phyloP scores from a whole-genome alignment of 2,329 filamentous ascomycete genomes.

The Acarospora socialis region DNA sequence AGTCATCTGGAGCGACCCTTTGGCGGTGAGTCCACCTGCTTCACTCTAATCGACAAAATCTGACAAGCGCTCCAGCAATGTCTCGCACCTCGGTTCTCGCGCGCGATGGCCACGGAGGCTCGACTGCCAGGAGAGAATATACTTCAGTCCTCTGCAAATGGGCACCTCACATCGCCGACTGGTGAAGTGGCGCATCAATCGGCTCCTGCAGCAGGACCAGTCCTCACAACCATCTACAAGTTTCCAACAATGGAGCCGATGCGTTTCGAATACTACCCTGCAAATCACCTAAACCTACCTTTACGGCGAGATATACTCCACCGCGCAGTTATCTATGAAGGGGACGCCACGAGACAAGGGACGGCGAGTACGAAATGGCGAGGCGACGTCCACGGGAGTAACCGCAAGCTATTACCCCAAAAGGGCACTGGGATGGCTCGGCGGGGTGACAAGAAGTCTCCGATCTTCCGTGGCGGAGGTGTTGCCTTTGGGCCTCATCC shows the following conservation, averaged over 20 bases:
- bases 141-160: conserved; percentile 17
- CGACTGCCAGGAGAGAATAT: conserved; percentile 18
- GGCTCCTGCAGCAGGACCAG: conserved; percentile 38
- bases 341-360: conserved; percentile 73
- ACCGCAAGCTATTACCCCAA: conserved; percentile 67
- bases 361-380: conserved; percentile 74
- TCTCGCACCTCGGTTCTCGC: conserved; percentile 25
- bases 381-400: conserved; percentile 68
- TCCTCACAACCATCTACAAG: conserved; percentile 72
- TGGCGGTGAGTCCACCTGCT: conserved; percentile 21
- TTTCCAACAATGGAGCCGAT: conserved; percentile 83
- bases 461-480: conserved; percentile 70
- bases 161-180: neutral
- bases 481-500: conserved; percentile 83
- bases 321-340: conserved; percentile 83
- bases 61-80: conserved; percentile 30
- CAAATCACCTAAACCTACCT: conserved; percentile 73
- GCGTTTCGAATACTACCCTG: conserved; percentile 61
- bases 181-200: conserved; percentile 5
- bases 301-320: conserved; percentile 85
- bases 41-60: conserved; percentile 1
- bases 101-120: conserved; percentile 37
- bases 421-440: conserved; percentile 77
- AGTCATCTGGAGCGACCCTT: conserved; percentile 26
- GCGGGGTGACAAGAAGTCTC: conserved; percentile 65